Evolutionary conservation across 306 rosid species (phyloP).

Genomic region (Argentina anserina): DNA sequence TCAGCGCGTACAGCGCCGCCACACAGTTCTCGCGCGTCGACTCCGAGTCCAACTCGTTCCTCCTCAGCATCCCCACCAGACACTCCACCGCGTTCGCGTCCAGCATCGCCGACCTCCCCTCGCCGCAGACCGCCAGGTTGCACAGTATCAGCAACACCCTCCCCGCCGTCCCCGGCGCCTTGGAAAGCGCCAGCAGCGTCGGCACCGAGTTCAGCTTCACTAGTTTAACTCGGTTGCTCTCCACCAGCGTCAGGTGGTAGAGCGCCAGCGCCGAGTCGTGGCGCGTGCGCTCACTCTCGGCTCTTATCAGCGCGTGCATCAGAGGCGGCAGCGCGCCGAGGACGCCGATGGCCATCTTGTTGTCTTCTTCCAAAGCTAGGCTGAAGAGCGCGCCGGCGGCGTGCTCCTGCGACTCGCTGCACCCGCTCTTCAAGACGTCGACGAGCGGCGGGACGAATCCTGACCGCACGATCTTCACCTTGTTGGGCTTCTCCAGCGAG

Average conservation of each 20-base stretch:
- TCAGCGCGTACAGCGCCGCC: constrained; percentile 64
- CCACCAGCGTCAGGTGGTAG: constrained; percentile 66
- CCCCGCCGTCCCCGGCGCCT: constrained; percentile 38
- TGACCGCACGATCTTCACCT: constrained; percentile 74
- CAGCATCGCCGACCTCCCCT: constrained; percentile 80
- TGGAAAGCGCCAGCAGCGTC: constrained; percentile 44
- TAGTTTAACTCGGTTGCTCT: constrained; percentile 77
- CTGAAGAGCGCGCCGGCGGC: constrained; percentile 96
- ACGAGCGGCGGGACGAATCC: constrained; percentile 67
- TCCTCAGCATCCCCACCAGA: constrained; percentile 54
- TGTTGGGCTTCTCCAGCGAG: constrained; percentile 71
- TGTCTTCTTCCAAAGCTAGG: constrained; percentile 69
- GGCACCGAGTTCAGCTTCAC: constrained; percentile 68
- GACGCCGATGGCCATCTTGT: constrained; percentile 87
- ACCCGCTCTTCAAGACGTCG: constrained; percentile 63
- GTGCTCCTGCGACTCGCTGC: constrained; percentile 77
- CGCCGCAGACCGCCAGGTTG: constrained; percentile 55
- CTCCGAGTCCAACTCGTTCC: constrained; percentile 54
- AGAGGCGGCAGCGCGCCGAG: constrained; percentile 79
- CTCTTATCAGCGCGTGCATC: constrained; percentile 62
- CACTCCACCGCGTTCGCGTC: constrained; percentile 70
- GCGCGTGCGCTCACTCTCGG: constrained; percentile 65
- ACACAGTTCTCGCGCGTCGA: constrained; percentile 82
- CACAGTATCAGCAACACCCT: constrained; percentile 65
- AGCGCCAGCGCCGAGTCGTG: constrained; percentile 80